Base-by-base conservation (phyloP, 257 asterid genomes). In the Petunia axillaris region DNA sequence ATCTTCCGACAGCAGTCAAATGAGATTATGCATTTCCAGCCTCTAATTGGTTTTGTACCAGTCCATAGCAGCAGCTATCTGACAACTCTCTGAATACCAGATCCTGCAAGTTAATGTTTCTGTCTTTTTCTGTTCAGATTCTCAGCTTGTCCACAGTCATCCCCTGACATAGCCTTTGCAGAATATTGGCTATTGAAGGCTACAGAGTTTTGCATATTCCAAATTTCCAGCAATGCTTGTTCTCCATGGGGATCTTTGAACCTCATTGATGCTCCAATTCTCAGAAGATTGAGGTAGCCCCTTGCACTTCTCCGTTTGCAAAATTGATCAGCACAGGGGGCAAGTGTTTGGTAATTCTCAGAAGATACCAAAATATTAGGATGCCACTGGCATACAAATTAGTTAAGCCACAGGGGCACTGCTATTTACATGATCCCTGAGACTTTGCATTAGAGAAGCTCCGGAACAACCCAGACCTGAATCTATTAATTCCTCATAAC, bases 401-500 rank as follows among this genome's bases (percentile, higher is more conserved):
- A 71, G 60, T 48, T 43, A 67, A 43, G 76, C 16, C 53, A 67
- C 8, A 8, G 43, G n/a, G 55, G 57, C n/a, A 35, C 35, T 48
- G 44, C 59, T 11, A 71, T 71, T 48, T 48, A 71, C 77, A 35
- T 48, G 77, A 71, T 11, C 60, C 44, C 35, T 59, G 60, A 71
- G 60, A 60, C 58, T 48, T 70, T 63, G 46, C 36, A 14, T 40
- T 62, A 16, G 66, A 39, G 79, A 40, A 48, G 58, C 53, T 52
- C 6, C 6, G 2, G 59, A 35, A 55, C 43, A 9, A 68, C 58
- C 70, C 39, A 79, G 4, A 79, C 83, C 83, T 44, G 73, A 79
- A 76, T 75, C 79, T 44, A 75, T 52, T 66, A 80, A 83, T 70
- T 87, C 89, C 75, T 87, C 82, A 0, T 15, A 67, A 74, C 91